phyloP scores from a whole-genome alignment of 257 asterid genomes.

The Solanum megistacrolobum region DNA sequence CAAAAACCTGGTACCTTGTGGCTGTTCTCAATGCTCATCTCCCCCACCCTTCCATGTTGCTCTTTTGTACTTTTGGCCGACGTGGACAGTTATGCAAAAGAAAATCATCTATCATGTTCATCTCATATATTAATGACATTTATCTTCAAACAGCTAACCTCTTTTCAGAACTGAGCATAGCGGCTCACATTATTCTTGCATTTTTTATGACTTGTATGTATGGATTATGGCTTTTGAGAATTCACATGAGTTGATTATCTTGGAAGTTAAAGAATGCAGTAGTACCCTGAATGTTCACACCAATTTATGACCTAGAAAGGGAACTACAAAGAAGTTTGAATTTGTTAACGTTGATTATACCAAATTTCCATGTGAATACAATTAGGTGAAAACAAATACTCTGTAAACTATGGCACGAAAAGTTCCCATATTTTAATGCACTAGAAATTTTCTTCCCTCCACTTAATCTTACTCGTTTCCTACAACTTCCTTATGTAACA shows the following conservation, averaged over 20 bases:
- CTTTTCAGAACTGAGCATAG: neutral
- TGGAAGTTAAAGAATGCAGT: neutral
- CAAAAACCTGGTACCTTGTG: neutral
- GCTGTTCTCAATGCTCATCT: neutral
- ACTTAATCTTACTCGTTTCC: neutral
- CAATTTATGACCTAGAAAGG: neutral
- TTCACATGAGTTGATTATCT: neutral
- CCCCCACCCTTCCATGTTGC: neutral
- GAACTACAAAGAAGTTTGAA: neutral
- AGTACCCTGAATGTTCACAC: neutral
- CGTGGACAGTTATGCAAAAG: neutral
- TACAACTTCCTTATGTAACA: conserved; percentile 12
- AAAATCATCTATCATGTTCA: neutral
- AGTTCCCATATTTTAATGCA: neutral
- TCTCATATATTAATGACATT: neutral
- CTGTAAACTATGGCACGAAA: neutral
- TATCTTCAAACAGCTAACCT: neutral
- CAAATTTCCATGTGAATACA: neutral
- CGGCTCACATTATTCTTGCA: neutral
- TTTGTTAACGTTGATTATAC: neutral
- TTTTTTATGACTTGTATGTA: neutral
- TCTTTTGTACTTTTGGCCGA: neutral
- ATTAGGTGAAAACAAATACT: neutral
- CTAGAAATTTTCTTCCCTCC: neutral
- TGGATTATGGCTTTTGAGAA: neutral